Evolutionary conservation across 352 stramenopile species (phyloP).

Genomic region (Phytophthora citrophthora): DNA sequence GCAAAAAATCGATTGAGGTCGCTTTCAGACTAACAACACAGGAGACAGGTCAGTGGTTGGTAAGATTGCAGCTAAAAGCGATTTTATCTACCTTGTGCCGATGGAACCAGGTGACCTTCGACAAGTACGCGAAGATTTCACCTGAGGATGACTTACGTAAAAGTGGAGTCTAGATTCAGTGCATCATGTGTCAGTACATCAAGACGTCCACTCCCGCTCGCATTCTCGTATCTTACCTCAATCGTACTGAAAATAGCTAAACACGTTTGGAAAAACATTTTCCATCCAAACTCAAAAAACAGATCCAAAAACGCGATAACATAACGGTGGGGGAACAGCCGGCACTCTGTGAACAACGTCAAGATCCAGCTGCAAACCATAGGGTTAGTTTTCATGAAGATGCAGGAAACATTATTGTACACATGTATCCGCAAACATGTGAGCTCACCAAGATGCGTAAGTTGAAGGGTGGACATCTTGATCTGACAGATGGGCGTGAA

Average conservation of each 20-base stretch:
- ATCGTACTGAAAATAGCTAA: slow-evolving; percentile 46
- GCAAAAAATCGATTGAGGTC: slow-evolving; percentile 46
- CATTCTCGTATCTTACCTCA: slow-evolving; percentile 30
- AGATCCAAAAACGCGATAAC: slow-evolving; percentile 52
- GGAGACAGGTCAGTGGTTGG: slow-evolving; percentile 4
- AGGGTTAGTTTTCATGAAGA: neutral
- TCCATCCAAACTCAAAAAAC: slow-evolving; percentile 60
- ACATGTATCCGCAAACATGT: neutral
- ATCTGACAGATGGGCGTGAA: slow-evolving; percentile 55
- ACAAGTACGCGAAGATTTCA: slow-evolving; percentile 44
- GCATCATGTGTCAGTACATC: neutral
- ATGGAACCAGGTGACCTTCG: slow-evolving; percentile 44
- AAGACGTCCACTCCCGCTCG: neutral
- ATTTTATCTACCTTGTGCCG: slow-evolving; percentile 37
- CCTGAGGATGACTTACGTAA: slow-evolving; percentile 25
- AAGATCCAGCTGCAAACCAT: slow-evolving; percentile 48
- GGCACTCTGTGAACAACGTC: slow-evolving; percentile 59
- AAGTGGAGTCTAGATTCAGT: slow-evolving; percentile 20
- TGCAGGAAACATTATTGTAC: too few species aligned
- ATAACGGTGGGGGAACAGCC: slow-evolving; percentile 44
- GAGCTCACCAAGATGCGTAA: slow-evolving; percentile 52
- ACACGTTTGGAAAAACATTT: slow-evolving; percentile 52
- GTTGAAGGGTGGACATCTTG: slow-evolving; percentile 51
- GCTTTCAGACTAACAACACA: slow-evolving; percentile 35
- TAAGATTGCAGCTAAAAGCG: neutral